A percentile compares a stretch with the other conserved stretches of the same genome.
These are phyloP conservation scores for Scleromitrula shiraiana DNA, from an alignment of 2,329 filamentous ascomycete genomes.

Conservation along the genomic window DNA sequence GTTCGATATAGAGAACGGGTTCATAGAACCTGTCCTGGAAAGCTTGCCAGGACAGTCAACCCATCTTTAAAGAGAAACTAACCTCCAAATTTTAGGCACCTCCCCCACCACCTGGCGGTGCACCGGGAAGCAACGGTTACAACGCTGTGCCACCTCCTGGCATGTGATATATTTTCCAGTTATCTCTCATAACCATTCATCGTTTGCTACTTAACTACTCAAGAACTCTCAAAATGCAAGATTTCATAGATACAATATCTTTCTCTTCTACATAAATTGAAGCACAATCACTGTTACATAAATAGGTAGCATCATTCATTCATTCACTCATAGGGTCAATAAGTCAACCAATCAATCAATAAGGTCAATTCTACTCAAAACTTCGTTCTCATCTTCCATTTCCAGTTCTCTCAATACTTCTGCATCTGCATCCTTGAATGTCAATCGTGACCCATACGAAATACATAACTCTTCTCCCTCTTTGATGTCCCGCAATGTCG, in stretches of 20 bases:
- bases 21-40: background rate
- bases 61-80: slow-evolving; percentile 6
- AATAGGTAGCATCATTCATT: background rate
- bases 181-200: background rate
- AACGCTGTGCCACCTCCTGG: slow-evolving; percentile 50
- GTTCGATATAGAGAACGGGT: background rate
- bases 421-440: slow-evolving; percentile 31
- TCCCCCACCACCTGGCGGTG: slow-evolving; percentile 44
- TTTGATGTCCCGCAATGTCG: slow-evolving; percentile 39
- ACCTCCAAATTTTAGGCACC: slow-evolving; percentile 38
- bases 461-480: slow-evolving; percentile 47
- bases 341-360: slow-evolving; percentile 20
- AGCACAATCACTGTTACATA: background rate
- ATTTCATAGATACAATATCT: slow-evolving; percentile 8
- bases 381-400: slow-evolving; percentile 23
- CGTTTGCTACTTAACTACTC: background rate
- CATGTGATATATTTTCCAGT: slow-evolving; percentile 29
- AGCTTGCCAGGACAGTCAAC: background rate
- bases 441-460: slow-evolving; percentile 31
- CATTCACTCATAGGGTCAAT: too few relatives aligned
- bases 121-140: slow-evolving; percentile 49
- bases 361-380: slow-evolving; percentile 27
- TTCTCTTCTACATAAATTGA: background rate
- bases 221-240: background rate
- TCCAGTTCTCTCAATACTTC: slow-evolving; percentile 13